Percentiles rank a stretch among this genome's conserved stretches.
Evolutionary conservation across 1,284 basidiomycete species (phyloP).

Genomic region (Cystobasidium sp.): DNA sequence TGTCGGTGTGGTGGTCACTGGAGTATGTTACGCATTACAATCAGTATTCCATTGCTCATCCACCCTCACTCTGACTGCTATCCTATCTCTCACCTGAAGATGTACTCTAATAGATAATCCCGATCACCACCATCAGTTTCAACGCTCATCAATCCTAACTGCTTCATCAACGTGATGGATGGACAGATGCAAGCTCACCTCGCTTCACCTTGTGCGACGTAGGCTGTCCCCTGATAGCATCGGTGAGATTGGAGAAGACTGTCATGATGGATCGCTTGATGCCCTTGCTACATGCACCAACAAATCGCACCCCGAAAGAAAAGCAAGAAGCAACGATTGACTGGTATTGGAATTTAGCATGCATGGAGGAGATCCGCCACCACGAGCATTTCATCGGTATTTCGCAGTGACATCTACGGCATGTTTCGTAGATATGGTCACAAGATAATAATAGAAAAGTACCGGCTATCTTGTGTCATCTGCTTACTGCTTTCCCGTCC

Average conservation of each 20-base stretch:
- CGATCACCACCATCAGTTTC: not conserved
- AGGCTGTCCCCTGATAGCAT: slow-evolving; percentile 40
- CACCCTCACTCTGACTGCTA: not conserved
- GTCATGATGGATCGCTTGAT: slow-evolving; percentile 12
- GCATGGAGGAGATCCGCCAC: too few species aligned
- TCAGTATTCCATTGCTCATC: not conserved
- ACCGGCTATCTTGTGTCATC: too few species aligned
- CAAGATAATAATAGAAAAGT: too few species aligned
- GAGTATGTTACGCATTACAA: not conserved
- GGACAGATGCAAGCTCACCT: slow-evolving; percentile 8
- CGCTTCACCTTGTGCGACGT: slow-evolving; percentile 40
- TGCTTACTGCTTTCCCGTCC: too few species aligned
- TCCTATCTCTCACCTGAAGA: slow-evolving; percentile 13
- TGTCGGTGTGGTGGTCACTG: slow-evolving; percentile 41
- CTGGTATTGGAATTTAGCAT: too few species aligned
- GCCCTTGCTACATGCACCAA: not conserved
- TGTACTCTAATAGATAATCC: slow-evolving; percentile 9
- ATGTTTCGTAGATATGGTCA: too few species aligned
- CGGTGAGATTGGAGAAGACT: slow-evolving; percentile 29
- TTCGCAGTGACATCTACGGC: too few species aligned
- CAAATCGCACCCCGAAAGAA: not conserved
- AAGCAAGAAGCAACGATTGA: not conserved
- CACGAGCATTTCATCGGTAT: too few species aligned
- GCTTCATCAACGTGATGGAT: not conserved
- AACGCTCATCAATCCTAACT: not conserved